A percentile compares a stretch with the other conserved stretches of the same genome.
phyloP scores from a whole-genome alignment of 2,329 filamentous ascomycete genomes.

The Cladosporium sp. region DNA sequence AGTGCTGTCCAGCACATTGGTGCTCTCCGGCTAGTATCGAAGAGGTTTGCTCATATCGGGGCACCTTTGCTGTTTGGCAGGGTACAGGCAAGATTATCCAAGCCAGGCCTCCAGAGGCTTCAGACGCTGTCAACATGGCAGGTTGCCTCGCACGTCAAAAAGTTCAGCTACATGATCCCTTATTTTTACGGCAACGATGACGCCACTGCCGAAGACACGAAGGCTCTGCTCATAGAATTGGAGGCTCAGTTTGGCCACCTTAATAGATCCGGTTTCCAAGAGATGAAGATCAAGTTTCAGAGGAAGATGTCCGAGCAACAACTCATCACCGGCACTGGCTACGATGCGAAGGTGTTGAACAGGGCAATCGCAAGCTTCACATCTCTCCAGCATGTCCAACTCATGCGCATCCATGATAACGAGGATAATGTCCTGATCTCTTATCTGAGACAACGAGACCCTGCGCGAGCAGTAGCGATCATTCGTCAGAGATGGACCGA shows the following conservation, averaged over 20 bases:
- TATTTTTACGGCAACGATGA: conserved; percentile 62
- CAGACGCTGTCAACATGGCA: conserved; percentile 53
- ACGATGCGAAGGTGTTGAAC: conserved; percentile 56
- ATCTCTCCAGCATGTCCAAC: conserved; percentile 64
- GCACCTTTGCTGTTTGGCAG: conserved; percentile 55
- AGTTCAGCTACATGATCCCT: conserved; percentile 63
- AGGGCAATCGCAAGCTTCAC: conserved; percentile 61
- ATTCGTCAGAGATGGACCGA: conserved; percentile 62
- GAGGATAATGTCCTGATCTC: conserved; percentile 58
- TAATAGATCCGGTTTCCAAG: conserved; percentile 36
- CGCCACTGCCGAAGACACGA: conserved; percentile 30
- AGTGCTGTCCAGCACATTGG: conserved; percentile 50
- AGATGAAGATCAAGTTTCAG: conserved; percentile 41
- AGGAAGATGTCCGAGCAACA: conserved; percentile 54
- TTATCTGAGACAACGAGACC: conserved; percentile 50
- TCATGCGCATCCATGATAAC: conserved; percentile 63
- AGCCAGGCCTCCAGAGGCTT: conserved; percentile 52
- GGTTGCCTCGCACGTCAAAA: conserved; percentile 57
- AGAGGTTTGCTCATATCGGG: conserved; percentile 53
- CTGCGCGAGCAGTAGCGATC: conserved; percentile 45
- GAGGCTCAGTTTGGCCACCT: conserved; percentile 39
- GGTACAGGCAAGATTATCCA: conserved; percentile 55
- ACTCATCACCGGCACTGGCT: conserved; percentile 52
- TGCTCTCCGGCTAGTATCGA: conserved; percentile 52
- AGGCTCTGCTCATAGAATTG: conserved; percentile 30